Evolutionary conservation across 2,329 filamentous ascomycete species (phyloP).

Genomic region (Penicillium sp.): DNA sequence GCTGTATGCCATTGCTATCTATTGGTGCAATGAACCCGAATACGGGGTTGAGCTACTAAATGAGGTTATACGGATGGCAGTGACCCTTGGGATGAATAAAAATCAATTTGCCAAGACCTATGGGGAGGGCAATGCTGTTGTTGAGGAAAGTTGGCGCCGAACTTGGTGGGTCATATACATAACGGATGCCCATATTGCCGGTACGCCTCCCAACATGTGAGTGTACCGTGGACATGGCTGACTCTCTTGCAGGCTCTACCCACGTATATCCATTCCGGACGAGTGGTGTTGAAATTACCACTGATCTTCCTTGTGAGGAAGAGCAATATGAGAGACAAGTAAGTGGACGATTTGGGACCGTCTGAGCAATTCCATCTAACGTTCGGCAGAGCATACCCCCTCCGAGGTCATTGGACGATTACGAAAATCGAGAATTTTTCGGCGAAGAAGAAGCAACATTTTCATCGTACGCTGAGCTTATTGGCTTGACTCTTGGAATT

Average conservation of each 20-base stretch:
- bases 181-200: slow-evolving; percentile 78
- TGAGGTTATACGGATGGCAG: slow-evolving; percentile 8
- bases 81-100: slow-evolving; percentile 14
- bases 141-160: slow-evolving; percentile 48
- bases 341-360: slow-evolving; percentile 12
- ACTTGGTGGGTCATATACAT: slow-evolving; percentile 54
- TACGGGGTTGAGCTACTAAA: slow-evolving; percentile 10
- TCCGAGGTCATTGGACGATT: slow-evolving; percentile 29
- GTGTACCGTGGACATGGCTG: neutral
- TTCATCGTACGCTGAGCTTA: slow-evolving; percentile 33
- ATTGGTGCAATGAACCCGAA: slow-evolving; percentile 18
- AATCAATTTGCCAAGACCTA: neutral
- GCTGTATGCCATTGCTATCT: slow-evolving; percentile 22
- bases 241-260: slow-evolving; percentile 4
- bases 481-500: slow-evolving; percentile 25
- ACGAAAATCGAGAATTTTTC: slow-evolving; percentile 33
- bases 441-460: slow-evolving; percentile 21
- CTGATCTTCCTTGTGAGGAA: slow-evolving; percentile 33
- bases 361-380: neutral
- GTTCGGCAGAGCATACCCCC: slow-evolving; percentile 8
- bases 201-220: slow-evolving; percentile 40
- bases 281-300: slow-evolving; percentile 19
- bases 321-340: slow-evolving; percentile 25
- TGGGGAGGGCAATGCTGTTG: slow-evolving; percentile 4
- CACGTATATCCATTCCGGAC: slow-evolving; percentile 26